Conservation (phyloP, 208 protist genomes). For the Leishmania mexicana region DNA sequence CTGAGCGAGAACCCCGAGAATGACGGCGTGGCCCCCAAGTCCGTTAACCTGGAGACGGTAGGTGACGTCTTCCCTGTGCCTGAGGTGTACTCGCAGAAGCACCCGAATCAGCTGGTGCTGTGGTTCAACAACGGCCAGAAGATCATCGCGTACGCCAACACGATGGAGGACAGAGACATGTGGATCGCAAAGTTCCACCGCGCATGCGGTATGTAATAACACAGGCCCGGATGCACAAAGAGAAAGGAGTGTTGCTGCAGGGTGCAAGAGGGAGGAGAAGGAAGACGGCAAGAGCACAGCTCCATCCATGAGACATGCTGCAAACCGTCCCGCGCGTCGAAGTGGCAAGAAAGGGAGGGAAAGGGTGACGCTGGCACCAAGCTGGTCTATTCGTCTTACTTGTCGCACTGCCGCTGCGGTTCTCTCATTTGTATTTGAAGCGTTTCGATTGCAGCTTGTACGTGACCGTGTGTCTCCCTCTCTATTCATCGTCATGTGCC, state of each 20-base stretch:
- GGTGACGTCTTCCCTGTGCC: conserved; percentile 86
- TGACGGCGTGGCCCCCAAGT: conserved; percentile 74
- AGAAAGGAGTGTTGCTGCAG: background rate
- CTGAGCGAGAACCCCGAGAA: conserved; percentile 76
- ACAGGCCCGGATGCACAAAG: background rate
- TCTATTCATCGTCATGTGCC: background rate
- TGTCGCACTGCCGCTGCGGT: background rate
- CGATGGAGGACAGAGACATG: conserved; percentile 76
- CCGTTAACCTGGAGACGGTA: conserved; percentile 71
- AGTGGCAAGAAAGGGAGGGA: background rate
- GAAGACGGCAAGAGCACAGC: background rate
- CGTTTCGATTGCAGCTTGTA: background rate
- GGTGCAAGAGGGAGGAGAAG: background rate
- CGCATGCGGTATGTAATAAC: conserved; percentile 80
- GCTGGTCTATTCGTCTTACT: background rate
- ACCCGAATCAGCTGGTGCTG: conserved; percentile 87
- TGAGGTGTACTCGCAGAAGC: conserved; percentile 82
- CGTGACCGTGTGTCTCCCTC: background rate
- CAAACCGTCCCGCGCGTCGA: background rate
- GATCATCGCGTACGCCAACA: conserved; percentile 79
- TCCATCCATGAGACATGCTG: background rate
- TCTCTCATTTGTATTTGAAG: background rate
- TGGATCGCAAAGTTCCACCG: conserved; percentile 86
- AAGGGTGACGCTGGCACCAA: background rate
- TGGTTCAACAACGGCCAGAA: conserved; percentile 92